Percentiles rank a stretch among this genome's conserved stretches.
Evolutionary conservation across 2,329 filamentous ascomycete species (phyloP).

Genomic region (Nothomitra cinnamomea): DNA sequence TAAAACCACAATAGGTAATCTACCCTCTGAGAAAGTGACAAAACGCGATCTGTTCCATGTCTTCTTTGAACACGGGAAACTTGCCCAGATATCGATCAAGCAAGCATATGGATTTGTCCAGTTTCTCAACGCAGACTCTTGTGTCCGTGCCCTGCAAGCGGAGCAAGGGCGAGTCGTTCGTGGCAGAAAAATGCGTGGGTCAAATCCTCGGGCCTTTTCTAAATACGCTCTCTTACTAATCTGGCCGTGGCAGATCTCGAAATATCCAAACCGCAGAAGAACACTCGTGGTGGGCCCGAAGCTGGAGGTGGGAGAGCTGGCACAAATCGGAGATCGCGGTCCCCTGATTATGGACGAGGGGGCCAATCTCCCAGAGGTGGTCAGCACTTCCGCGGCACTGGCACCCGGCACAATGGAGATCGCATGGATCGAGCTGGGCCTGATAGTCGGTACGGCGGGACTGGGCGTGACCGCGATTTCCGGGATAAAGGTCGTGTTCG

Average conservation of each 20-base stretch:
- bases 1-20: conserved; percentile 46
- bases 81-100: conserved; percentile 93
- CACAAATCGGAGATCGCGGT: conserved; percentile 25
- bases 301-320: conserved; percentile 9
- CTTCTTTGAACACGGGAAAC: conserved; percentile 67
- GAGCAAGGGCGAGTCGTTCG: conserved; percentile 70
- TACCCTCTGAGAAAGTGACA: conserved; percentile 82
- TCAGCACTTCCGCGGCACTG: conserved; percentile 6
- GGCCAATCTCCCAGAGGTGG: conserved; percentile 8
- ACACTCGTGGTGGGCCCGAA: conserved; percentile 41
- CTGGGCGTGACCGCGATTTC: conserved; percentile 17
- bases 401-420: conserved; percentile 21
- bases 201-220: conserved; percentile 13
- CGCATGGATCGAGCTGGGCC: conserved; percentile 20
- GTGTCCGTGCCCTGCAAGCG: conserved; percentile 52
- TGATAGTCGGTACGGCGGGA: conserved; percentile 4
- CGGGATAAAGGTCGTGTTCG: conserved; percentile 36
- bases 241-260: conserved; percentile 51
- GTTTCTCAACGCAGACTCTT: conserved; percentile 63
- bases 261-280: conserved; percentile 75
- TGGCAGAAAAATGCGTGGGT: conserved; percentile 86
- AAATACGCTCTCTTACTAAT: background rate
- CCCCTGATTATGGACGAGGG: conserved; percentile 17
- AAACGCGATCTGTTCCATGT: conserved; percentile 88
- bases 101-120: conserved; percentile 95